Base-by-base conservation (phyloP, 352 stramenopile species). In the Blastocystis sp. region DNA sequence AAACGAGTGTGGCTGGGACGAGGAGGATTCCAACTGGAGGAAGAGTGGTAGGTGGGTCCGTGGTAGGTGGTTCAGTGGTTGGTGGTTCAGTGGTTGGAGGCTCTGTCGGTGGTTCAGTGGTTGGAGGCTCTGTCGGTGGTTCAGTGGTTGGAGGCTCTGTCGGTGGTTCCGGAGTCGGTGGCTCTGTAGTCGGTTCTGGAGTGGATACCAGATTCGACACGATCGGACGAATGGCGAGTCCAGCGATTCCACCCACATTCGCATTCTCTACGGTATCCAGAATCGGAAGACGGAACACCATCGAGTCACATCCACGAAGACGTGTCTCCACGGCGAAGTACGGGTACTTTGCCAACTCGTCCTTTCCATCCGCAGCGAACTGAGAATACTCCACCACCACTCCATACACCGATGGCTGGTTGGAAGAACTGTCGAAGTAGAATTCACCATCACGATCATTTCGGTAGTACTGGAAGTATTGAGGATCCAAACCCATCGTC, bases 211-310 rank as follows among this genome's bases (percentile, higher is more conserved):
- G 21, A 11, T 71, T 32, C 11, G 8, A 44, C 21, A 71, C 59
- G 32, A 71, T 71, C 11, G 59, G 59, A 71, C 59, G 59, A 71
- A 71, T 71, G 32, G 59, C 59, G 59, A 71, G 44, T 29, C 59
- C 59, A 71, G 59, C 59, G n/a, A 71, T 71, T 44, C 59, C 59
- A 71, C 0, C 59, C 18, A 71, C 44, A 2, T 71, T 71, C 4
- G 0, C 59, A n/a, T 71, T 32, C 18, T 7, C 34, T 0, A 0
- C 4, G 0, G 59, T 6, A 14, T 63, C 53, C n/a, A 63, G n/a
- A 63, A 63, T 63, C 9, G 53, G 53, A 16, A 63, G 27, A 63
- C 53, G 53, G 53, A 63, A 63, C 21, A 63, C 21, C 14, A 63
- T 32, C 18, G 53, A 63, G 29, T 63, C 53, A n/a, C 53, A 63